These are phyloP conservation scores for Lipomyces sp. DNA, from an alignment of 805 yeast genomes.

Conservation along the genomic window DNA sequence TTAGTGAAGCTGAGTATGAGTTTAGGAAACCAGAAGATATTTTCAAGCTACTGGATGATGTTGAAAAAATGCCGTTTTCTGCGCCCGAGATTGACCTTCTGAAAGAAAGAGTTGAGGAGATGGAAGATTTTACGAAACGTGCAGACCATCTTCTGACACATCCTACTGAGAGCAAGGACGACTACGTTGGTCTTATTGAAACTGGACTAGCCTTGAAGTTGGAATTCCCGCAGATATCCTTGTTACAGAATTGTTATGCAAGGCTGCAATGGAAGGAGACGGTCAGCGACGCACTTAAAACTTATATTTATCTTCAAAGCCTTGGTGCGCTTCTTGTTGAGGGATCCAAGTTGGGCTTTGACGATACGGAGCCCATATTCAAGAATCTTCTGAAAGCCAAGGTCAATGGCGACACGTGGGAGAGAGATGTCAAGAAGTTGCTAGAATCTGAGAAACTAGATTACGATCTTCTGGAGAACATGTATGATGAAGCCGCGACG, in stretches of 20 bases:
- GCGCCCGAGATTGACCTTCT: constrained; percentile 66
- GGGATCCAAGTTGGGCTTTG: constrained; percentile 41
- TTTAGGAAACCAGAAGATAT: constrained; percentile 45
- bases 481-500: constrained; percentile 37
- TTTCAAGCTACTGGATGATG: constrained; percentile 50
- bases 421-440: constrained; percentile 33
- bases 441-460: constrained; percentile 24
- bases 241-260: constrained; percentile 49
- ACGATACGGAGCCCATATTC: constrained; percentile 37
- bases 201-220: constrained; percentile 67
- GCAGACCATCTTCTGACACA: constrained; percentile 50
- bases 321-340: constrained; percentile 39
- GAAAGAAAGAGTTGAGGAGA: constrained; percentile 56
- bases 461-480: constrained; percentile 21
- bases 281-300: constrained; percentile 38
- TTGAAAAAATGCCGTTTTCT: constrained; percentile 57
- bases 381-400: constrained; percentile 19
- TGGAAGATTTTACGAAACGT: constrained; percentile 56
- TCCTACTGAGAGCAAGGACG: constrained; percentile 48
- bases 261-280: constrained; percentile 51
- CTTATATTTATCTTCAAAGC: constrained; percentile 39
- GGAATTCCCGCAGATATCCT: constrained; percentile 54
- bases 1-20: constrained; percentile 36
- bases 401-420: constrained; percentile 42
- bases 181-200: constrained; percentile 58